These are phyloP conservation scores for Solanum pinnatisectum DNA, from an alignment of 257 asterid genomes.

Conservation along the genomic window DNA sequence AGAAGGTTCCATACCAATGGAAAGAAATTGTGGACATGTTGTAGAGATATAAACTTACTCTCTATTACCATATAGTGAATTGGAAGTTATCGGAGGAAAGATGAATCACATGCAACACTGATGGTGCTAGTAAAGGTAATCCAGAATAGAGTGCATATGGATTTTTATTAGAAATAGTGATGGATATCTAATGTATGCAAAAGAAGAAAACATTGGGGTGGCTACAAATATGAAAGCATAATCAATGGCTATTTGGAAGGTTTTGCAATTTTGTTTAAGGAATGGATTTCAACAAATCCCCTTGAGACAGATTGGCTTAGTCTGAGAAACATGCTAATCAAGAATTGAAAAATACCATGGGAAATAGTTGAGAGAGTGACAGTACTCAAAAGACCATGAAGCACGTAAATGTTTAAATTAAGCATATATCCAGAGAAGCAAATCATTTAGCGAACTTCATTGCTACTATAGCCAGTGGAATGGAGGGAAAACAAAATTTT, in stretches of 20 bases:
- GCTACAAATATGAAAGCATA: background rate
- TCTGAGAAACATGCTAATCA: background rate
- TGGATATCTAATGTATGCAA: background rate
- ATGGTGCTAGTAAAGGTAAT: background rate
- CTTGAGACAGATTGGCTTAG: background rate
- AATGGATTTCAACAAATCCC: background rate
- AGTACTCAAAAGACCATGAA: no score
- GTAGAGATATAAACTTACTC: background rate
- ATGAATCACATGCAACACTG: background rate
- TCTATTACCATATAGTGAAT: background rate
- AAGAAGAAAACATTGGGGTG: background rate
- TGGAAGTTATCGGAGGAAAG: background rate
- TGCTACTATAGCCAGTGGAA: background rate
- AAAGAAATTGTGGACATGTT: background rate
- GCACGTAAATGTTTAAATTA: no score
- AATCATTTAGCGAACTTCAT: background rate
- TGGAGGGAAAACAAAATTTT: background rate
- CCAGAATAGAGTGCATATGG: background rate
- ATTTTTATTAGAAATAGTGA: background rate
- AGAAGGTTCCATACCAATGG: background rate
- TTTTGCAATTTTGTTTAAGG: background rate
- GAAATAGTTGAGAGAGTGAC: background rate
- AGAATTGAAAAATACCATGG: background rate
- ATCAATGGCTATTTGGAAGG: background rate
- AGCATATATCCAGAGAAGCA: background rate